Evolutionary conservation across 225 moss, liverwort and hornwort genomes (phyloP).

Genomic region (Anthoceros angustus): DNA sequence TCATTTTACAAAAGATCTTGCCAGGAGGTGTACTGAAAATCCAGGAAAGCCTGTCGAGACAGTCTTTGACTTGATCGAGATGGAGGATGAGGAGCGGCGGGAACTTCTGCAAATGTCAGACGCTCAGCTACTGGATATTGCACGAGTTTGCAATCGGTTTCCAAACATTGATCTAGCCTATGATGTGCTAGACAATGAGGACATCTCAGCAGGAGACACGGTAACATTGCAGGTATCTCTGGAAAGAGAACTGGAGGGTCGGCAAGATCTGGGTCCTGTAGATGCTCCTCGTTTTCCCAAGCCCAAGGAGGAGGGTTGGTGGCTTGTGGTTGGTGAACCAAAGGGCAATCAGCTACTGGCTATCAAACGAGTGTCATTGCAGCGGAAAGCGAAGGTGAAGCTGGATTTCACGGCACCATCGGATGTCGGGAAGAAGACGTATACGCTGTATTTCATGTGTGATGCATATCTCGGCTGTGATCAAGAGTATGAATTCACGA

Average conservation of each 20-base stretch:
- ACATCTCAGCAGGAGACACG: constrained; percentile 68
- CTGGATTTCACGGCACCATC: constrained; percentile 63
- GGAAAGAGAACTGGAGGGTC: constrained; percentile 75
- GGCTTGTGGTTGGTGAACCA: constrained; percentile 81
- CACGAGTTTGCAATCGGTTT: constrained; percentile 79
- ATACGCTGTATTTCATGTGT: constrained; percentile 75
- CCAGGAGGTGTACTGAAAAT: constrained; percentile 74
- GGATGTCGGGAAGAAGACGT: constrained; percentile 60
- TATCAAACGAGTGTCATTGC: constrained; percentile 77
- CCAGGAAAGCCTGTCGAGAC: constrained; percentile 74
- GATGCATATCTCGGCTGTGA: constrained; percentile 92
- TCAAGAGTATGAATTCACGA: constrained; percentile 77
- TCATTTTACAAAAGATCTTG: constrained; percentile 72
- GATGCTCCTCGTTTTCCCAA: constrained; percentile 86
- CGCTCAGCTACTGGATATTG: constrained; percentile 66
- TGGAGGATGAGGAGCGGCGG: constrained; percentile 78
- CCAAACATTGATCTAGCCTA: constrained; percentile 72
- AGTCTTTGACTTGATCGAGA: constrained; percentile 82
- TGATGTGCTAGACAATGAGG: constrained; percentile 73
- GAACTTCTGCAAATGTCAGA: constrained; percentile 75
- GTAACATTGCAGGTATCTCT: constrained; percentile 76
- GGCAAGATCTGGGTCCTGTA: constrained; percentile 68
- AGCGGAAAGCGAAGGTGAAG: constrained; percentile 64
- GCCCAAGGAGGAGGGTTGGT: constrained; percentile 94
- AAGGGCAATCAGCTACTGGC: constrained; percentile 77